Evolutionary conservation across 805 yeast species (phyloP).

Genomic region (Saccharomycopsis javanensis): DNA sequence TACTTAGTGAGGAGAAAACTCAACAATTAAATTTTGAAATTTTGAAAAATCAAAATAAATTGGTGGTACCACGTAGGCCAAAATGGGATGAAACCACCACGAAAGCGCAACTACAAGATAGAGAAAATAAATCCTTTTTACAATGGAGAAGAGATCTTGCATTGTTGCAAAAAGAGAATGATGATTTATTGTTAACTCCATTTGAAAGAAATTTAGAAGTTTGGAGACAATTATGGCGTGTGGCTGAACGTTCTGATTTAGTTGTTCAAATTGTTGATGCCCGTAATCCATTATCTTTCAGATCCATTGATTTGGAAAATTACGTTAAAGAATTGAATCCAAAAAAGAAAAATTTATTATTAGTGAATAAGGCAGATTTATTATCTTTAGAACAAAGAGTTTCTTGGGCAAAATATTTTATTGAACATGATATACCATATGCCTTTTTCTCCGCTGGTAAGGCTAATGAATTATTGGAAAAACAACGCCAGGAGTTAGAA

Average conservation of each 20-base stretch:
- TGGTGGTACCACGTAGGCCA: slow-evolving; percentile 92
- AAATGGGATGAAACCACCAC: slow-evolving; percentile 68
- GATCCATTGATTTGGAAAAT: slow-evolving; percentile 77
- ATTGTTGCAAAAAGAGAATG: slow-evolving; percentile 64
- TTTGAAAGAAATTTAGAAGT: slow-evolving; percentile 96
- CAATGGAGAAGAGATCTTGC: slow-evolving; percentile 94
- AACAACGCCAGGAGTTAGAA: slow-evolving; percentile 40
- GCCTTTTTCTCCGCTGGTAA: slow-evolving; percentile 89
- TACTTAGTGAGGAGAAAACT: slow-evolving; percentile 60
- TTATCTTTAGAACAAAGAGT: slow-evolving; percentile 67
- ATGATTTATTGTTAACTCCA: slow-evolving; percentile 74
- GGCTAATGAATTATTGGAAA: slow-evolving; percentile 68
- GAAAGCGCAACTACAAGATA: slow-evolving; percentile 67
- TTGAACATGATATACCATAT: slow-evolving; percentile 55
- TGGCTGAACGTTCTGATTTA: slow-evolving; percentile 86
- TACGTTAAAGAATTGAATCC: slow-evolving; percentile 73
- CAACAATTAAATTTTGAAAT: slow-evolving; percentile 50
- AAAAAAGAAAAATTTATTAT: slow-evolving; percentile 66
- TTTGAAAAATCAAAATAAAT: slow-evolving; percentile 53
- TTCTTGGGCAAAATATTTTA: slow-evolving; percentile 82
- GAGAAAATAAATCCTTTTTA: slow-evolving; percentile 82
- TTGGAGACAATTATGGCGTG: slow-evolving; percentile 98
- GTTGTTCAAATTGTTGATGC: slow-evolving; percentile 98
- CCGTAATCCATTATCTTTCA: slow-evolving; percentile 80
- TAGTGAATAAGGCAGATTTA: slow-evolving; percentile 91